These are phyloP conservation scores for Kodamaea ohmeri DNA, from an alignment of 1,139 yeast species.

Conservation along the genomic window DNA sequence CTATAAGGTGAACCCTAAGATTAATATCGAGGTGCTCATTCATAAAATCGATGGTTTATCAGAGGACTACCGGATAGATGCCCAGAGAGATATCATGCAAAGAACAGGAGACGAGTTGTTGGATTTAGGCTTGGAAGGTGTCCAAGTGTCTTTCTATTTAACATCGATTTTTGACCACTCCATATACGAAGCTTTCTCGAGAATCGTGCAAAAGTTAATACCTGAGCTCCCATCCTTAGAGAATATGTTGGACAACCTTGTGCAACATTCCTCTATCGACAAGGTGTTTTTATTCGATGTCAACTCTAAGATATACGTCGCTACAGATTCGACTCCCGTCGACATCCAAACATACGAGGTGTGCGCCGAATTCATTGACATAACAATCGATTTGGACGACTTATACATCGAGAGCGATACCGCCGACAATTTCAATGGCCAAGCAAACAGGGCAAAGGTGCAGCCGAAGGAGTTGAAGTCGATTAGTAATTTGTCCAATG, in stretches of 20 bases:
- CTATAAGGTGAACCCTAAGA: slow-evolving; percentile 76
- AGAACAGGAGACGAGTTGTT: slow-evolving; percentile 89
- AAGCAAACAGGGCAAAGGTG: slow-evolving; percentile 15
- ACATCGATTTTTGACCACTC: slow-evolving; percentile 96
- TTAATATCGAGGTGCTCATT: slow-evolving; percentile 87
- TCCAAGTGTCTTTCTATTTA: slow-evolving; percentile 84
- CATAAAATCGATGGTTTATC: slow-evolving; percentile 94
- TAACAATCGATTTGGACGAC: slow-evolving; percentile 83
- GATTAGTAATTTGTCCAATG: slow-evolving; percentile 75
- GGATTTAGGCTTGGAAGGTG: slow-evolving; percentile 88
- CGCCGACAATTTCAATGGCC: slow-evolving; percentile 9
- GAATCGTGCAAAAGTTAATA: slow-evolving; percentile 86
- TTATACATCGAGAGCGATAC: slow-evolving; percentile 46
- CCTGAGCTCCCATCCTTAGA: slow-evolving; percentile 88
- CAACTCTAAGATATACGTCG: slow-evolving; percentile 91
- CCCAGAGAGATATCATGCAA: slow-evolving; percentile 95
- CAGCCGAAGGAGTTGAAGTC: slow-evolving; percentile 51
- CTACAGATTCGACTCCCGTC: slow-evolving; percentile 94
- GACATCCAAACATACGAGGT: slow-evolving; percentile 95
- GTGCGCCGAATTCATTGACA: slow-evolving; percentile 95
- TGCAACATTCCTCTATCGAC: slow-evolving; percentile 86
- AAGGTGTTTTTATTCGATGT: slow-evolving; percentile 91
- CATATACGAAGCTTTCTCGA: slow-evolving; percentile 90
- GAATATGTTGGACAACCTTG: slow-evolving; percentile 81
- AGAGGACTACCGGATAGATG: slow-evolving; percentile 90